Percentiles rank a stretch among this genome's conserved stretches.
Conservation (phyloP, 2,329 filamentous ascomycete genomes). For the Exophiala alcalophila region DNA sequence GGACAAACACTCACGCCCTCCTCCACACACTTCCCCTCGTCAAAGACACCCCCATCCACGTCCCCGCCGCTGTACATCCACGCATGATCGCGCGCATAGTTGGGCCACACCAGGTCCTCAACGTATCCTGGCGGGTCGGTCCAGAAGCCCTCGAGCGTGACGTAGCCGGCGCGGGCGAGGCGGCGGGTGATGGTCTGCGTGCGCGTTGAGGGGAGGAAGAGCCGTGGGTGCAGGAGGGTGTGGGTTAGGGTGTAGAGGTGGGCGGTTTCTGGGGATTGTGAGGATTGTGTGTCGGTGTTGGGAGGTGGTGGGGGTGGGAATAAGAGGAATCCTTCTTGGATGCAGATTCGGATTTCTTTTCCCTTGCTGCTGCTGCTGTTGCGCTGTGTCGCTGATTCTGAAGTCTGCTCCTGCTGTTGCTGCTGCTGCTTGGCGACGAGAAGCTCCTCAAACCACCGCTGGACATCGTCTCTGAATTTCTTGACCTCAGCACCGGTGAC, state of each 20-base stretch:
- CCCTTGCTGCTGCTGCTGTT: background rate
- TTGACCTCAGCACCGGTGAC: constrained; percentile 33
- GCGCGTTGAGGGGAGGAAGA: constrained; percentile 73
- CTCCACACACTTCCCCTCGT: constrained; percentile 19
- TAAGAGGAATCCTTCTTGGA: constrained; percentile 87
- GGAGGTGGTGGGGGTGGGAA: constrained; percentile 53
- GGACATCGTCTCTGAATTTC: constrained; percentile 26
- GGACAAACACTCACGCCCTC: constrained; percentile 36
- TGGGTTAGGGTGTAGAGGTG: constrained; percentile 19
- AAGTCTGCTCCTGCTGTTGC: background rate
- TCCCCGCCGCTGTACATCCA: constrained; percentile 55
- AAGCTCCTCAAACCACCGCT: constrained; percentile 27
- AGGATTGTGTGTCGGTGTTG: constrained; percentile 31
- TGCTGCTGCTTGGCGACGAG: constrained; percentile 17
- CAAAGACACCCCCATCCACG: constrained; percentile 43
- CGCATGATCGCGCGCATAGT: constrained; percentile 76
- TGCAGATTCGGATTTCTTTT: constrained; percentile 53
- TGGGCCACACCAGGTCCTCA: constrained; percentile 92
- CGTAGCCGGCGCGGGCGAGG: constrained; percentile 45
- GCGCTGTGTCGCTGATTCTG: no score
- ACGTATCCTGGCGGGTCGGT: constrained; percentile 91
- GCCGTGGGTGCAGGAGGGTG: constrained; percentile 65
- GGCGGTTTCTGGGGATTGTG: background rate
- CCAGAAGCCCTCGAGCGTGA: constrained; percentile 78
- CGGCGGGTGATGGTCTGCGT: constrained; percentile 42